Evolutionary conservation across 805 yeast genomes (phyloP), one percentile per base, ranked within the genome.

Genomic region (Saturnispora halmiae): DNA sequence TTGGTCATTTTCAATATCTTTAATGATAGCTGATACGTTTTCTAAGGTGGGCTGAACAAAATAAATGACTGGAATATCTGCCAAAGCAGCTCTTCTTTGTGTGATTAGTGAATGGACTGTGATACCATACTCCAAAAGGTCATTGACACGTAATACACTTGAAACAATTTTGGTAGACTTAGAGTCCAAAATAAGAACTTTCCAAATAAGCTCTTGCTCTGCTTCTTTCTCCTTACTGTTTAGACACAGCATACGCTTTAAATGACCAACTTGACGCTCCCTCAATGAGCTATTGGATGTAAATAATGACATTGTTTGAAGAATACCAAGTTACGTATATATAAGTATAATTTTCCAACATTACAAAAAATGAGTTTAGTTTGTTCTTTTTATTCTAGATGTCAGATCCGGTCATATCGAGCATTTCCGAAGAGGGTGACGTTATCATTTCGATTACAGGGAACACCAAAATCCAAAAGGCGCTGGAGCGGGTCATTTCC

Each of bases 11-110:
- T 74, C 72, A 41, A 92, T 62, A 57, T 92, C 98, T 37, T 74
- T 70, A 9, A 84, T 72, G 28, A 92, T 82, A 25, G 63, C 55
- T 24, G 73, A 64, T 31, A 92, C 68, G 56, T 92, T 92, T 36
- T 75, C 90, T 21, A 71, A 65, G 0, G 92, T 82, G 5, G 98
- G 97, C 43, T 82, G 82, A 26, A 92, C 81, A 52, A 92, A 90
- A 62, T 92, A 92, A 34, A 92, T 75, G 3, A 78, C 97, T 1
- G 97, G 96, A 11, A 90, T 97, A 53, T 92, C 98, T 2, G 94
- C 88, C 38, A 92, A 69, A 1, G 90, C 73, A n/a, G 88, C 75
- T 46, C 98, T 69, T 43, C 72, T 75, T 35, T 86, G 69, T 41
- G 69, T 68, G 41, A 90, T 76, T 37, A 82, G 62, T 44, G 90